Base-by-base conservation (phyloP, 2,329 filamentous ascomycete species). In the Helotiales sp. region DNA sequence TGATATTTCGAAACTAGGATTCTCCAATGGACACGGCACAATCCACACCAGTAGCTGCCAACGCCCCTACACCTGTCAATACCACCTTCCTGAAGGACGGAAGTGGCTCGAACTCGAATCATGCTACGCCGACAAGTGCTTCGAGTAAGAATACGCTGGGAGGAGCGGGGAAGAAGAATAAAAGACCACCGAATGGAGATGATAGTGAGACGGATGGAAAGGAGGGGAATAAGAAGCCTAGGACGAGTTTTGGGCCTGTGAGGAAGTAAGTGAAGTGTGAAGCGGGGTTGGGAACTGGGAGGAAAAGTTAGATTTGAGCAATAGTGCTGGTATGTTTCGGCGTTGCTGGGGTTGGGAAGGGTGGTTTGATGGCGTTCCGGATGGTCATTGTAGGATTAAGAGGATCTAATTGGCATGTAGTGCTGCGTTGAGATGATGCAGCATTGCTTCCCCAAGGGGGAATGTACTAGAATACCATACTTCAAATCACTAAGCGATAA, bases 141-240 rank as follows among this genome's bases (percentile, higher is more conserved):
- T 78, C 77, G 8, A 76, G 76, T 10, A 69, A 70, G 30, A 76
- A 62, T 42, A 57, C 54, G 46, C 51, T 44, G 9, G 58, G 58
- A 6, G 59, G 71, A 51, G 79, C 75, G 40, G 78, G 71, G 64
- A 85, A 83, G 71, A 79, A 81, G 63, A 81, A 80, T 69, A 82
- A 81, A 67, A 76, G 76, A 29, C 76, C 73, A 5, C 71, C 70
- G 4, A 72, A 69, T 47, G 73, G 60, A 3, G 75, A 82, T 25
- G 84, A 87, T 57, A 86, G 83, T 71, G 84, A 87, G 72, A 81
- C 78, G 22, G 83, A 87, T 55, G 74, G 76, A 15, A 63, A 72
- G 49, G 79, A 81, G 56, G 52, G 47, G 3, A 72, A 48, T 48
- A 48, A 71, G 66, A 72, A 72, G 50, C 55, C 60, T 15, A 60